Evolutionary conservation across 176 grass and related monocot species (phyloP), one percentile per base, ranked within the genome.

Genomic region (Zea luxurians): DNA sequence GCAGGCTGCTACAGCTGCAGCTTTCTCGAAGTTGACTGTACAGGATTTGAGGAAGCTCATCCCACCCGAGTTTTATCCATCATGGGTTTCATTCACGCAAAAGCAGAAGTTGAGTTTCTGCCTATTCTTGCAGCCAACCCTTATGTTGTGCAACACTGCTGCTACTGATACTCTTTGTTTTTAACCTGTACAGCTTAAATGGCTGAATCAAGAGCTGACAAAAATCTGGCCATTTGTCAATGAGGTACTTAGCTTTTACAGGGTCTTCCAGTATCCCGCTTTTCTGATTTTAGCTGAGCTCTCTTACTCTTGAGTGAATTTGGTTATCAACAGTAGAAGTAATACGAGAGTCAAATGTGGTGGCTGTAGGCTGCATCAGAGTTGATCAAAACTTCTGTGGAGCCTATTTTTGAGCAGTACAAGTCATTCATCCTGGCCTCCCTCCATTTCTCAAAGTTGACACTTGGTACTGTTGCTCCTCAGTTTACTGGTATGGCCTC

Each of bases 321-420:
- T 83, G 53, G 27, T 80, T 78, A 66, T 82, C 48, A 36, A 54
- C 74, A 53, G 60, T 44, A 53, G 27, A 70, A 78, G 46, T 82
- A 69, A 46, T 80, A 55, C 70, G 45, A 8, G 20, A 17, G 17
- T 45, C 9, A 74, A 59, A 64, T 88, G 53, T 90, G 63, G 16
- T 82, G 79, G 5, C 85, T 77, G 82, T 86, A 98, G 95, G 95
- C 91, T 78, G 91, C 95, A 80, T 98, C 95, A 36, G 91, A 98
- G 59, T 83, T 98, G 85, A 98, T 98, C 78, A 94, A 81, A 89
- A 85, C 85, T 80, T 90, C 91, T 53, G 86, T 94, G 71, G 95
- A 98, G 73, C 95, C 95, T 77, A 50, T 98, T 88, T 93, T 98
- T 75, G 95, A 98, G 75, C 95, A 98, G 77, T 98, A 98, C 74